Evolutionary conservation across 2,329 filamentous ascomycete genomes (phyloP).

Genomic region (Epichloe hybrida): DNA sequence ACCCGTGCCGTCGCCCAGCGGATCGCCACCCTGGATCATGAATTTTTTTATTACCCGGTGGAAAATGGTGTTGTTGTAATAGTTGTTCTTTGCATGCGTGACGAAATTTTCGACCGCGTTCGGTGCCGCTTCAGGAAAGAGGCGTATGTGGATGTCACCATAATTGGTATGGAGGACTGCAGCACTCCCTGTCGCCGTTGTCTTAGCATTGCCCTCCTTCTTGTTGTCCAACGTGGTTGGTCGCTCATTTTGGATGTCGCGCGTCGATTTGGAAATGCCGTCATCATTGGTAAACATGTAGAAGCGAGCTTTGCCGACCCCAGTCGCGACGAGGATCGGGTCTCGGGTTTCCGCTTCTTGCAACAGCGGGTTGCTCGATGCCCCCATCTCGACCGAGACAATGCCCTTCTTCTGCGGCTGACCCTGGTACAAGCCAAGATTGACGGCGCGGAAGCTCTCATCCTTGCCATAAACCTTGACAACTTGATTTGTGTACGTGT

Average conservation of each 20-base stretch:
- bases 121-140: slow-evolving; percentile 87
- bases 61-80: slow-evolving; percentile 97
- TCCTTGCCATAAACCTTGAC: slow-evolving; percentile 85
- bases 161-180: slow-evolving; percentile 85
- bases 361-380: slow-evolving; percentile 81
- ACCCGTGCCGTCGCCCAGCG: slow-evolving; percentile 79
- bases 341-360: slow-evolving; percentile 85
- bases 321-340: slow-evolving; percentile 76
- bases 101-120: slow-evolving; percentile 97
- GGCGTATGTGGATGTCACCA: slow-evolving; percentile 83
- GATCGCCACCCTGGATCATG: slow-evolving; percentile 98
- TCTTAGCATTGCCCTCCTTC: slow-evolving; percentile 39
- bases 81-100: slow-evolving; percentile 74
- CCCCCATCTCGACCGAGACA: slow-evolving; percentile 93
- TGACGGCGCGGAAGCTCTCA: slow-evolving; percentile 72
- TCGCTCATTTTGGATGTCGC: slow-evolving; percentile 92
- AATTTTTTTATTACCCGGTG: slow-evolving; percentile 95
- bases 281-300: slow-evolving; percentile 96
- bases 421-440: slow-evolving; percentile 83
- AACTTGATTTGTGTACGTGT: slow-evolving; percentile 86
- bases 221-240: slow-evolving; percentile 52
- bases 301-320: slow-evolving; percentile 77
- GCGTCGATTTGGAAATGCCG: slow-evolving; percentile 66
- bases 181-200: slow-evolving; percentile 58
- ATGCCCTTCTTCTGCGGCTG: slow-evolving; percentile 88